Base-by-base conservation (phyloP, 2,329 filamentous ascomycete species). In the Colletotrichum costaricense region DNA sequence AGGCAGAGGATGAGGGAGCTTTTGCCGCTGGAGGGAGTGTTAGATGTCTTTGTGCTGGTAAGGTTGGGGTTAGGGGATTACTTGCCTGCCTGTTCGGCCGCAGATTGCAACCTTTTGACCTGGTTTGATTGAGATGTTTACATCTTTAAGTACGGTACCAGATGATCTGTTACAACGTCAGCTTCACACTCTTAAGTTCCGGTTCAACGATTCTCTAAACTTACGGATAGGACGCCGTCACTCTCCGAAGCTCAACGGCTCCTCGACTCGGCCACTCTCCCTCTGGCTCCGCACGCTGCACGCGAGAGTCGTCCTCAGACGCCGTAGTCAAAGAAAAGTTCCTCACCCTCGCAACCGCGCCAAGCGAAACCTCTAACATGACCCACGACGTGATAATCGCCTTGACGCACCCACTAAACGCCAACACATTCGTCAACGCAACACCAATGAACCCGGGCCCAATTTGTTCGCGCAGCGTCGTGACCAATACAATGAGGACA, bases 401-500 rank as follows among this genome's bases (percentile, higher is more conserved):
- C 16, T 75, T 75, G 1, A 75, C 52, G 1, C 42, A 69, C 1
- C 26, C 66, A 42, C 73, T 64, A 35, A 75, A 71, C 1, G 70
- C 56, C 14, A 74, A 49, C 2, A 75, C 22, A 2, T 67, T 74
- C 1, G 63, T 74, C 65, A 71, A 11, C 3, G 70, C 70, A 42
- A 75, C 35, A 1, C 73, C 70, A 30, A 74, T 65, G 46, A 69
- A 75, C 4, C 66, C 70, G 1, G 72, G 64, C 0, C 72, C 72
- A 24, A 74, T 73, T 35, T 73, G 69, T 3, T 69, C 69, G 2
- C 72, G 52, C 0, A 73, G 59, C 0, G 64, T 69, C 1, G 86
- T 84, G 0, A 85, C 83, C 4, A 89, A 78, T 5, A 83, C 80
- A 16, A 88, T 83, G 4, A 88, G 74, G 1, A 86, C 71, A 3